phyloP scores from a whole-genome alignment of 768 basidiomycete species.

The Tylopilus subfusipes region DNA sequence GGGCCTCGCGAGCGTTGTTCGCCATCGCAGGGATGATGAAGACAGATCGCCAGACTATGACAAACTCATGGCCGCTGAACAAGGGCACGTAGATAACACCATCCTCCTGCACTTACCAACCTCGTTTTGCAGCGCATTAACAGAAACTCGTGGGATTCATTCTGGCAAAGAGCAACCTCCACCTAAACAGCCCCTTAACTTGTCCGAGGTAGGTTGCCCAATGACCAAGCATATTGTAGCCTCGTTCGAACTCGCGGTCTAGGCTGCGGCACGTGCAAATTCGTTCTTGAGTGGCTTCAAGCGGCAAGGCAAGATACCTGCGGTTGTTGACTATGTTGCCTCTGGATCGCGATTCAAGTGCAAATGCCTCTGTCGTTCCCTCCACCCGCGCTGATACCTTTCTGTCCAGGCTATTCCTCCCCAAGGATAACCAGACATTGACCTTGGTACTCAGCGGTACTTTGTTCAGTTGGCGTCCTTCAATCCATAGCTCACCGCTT shows the following conservation, averaged over 20 bases:
- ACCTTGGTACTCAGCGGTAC: slow-evolving; percentile 87
- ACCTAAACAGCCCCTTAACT: slow-evolving; percentile 80
- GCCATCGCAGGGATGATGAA: slow-evolving; percentile 94
- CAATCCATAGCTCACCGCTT: slow-evolving; percentile 5
- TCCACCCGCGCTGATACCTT: background rate
- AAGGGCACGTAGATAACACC: slow-evolving; percentile 57
- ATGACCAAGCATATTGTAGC: background rate
- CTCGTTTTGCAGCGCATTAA: slow-evolving; percentile 54
- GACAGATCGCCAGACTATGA: slow-evolving; percentile 95
- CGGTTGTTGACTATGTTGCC: slow-evolving; percentile 89
- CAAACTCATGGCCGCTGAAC: slow-evolving; percentile 93
- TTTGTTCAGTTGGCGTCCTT: background rate
- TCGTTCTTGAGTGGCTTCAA: slow-evolving; percentile 92
- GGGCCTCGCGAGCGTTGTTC: slow-evolving; percentile 83
- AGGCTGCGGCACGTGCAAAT: slow-evolving; percentile 71
- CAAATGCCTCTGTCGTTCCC: slow-evolving; percentile 12
- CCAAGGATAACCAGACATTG: slow-evolving; percentile 89
- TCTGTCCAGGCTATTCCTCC: slow-evolving; percentile 63
- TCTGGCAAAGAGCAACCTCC: slow-evolving; percentile 85
- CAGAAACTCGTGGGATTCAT: slow-evolving; percentile 82
- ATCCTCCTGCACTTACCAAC: background rate
- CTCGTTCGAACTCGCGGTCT: slow-evolving; percentile 3
- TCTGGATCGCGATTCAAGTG: slow-evolving; percentile 96
- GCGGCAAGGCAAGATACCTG: slow-evolving; percentile 77
- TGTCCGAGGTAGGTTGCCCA: slow-evolving; percentile 69